Evolutionary conservation across 2,329 filamentous ascomycete species (phyloP), one percentile per base, ranked within the genome.

Genomic region (Verticillium klebahnii): DNA sequence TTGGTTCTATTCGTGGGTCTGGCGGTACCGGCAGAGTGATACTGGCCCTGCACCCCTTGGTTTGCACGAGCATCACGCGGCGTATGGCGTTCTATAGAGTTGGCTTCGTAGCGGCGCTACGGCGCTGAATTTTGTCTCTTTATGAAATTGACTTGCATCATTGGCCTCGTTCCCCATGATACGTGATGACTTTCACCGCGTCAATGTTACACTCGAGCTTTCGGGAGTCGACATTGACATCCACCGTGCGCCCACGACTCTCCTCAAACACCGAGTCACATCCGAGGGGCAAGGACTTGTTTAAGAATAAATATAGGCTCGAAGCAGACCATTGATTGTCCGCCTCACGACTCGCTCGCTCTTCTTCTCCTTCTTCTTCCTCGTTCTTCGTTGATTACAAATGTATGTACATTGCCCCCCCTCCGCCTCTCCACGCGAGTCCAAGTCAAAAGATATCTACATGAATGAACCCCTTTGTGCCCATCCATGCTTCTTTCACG

Each of bases 311-410:
- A 50, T n/a, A 50, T 23, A 50, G 14, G 45, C 45, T 50, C 45
- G 45, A 14, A 23, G 45, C 45, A 50, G n/a, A 50, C n/a, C 19
- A 23, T 50, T 23, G 19, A 50, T 50, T 50, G 45, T 50, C 19
- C 45, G n/a, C 45, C 19, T 9, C 45, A 23, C n/a, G 11, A 50
- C 45, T 50, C 45, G 45, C 45, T 50, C 45, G 45, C 45, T 50
- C 45, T 45, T 45, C 39, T 45, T 45, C 32, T 36, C n/a, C 15
- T n/a, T 61, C 40, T 34, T 25, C 34, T 25, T 37, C 60, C 37
- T 34, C 57, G 36, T 37, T 63, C 59, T 64, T 63, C 36, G 57
- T 63, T 50, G 31, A 65, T 65, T 65, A 65, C 56, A 64, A 63
- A 55, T 34, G 62, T 57, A 19, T 65, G 62, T 64, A n/a, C 63